Percentiles rank a stretch among this genome's conserved stretches.
phyloP scores from a whole-genome alignment of 257 asterid genomes.

The Dorcoceras hygrometricum region DNA sequence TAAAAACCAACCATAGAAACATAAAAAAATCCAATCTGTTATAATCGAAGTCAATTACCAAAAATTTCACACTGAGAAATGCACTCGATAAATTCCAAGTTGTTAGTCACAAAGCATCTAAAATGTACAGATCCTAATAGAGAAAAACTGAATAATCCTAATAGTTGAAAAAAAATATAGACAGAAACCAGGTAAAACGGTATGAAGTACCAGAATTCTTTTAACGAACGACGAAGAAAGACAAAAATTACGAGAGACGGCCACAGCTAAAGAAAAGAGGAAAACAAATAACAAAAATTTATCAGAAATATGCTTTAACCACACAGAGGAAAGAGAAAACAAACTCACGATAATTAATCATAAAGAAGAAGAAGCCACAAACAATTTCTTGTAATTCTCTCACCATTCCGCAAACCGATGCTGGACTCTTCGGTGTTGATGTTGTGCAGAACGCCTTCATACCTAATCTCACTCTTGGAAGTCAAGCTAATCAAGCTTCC shows the following conservation, averaged over 20 bases:
- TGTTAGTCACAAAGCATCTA: background rate
- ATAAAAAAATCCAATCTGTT: conserved; percentile 6
- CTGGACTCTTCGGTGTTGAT: conserved; percentile 96
- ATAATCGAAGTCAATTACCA: background rate
- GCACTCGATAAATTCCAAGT: background rate
- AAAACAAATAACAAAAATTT: background rate
- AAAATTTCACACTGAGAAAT: background rate
- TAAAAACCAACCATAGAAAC: background rate
- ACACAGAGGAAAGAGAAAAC: too few relatives aligned
- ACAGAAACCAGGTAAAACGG: background rate
- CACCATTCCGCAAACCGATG: conserved; percentile 93
- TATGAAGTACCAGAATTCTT: conserved; percentile 13
- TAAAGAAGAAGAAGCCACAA: background rate
- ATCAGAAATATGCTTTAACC: too few relatives aligned
- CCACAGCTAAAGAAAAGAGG: background rate
- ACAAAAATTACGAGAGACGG: background rate
- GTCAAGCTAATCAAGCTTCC: conserved; percentile 95
- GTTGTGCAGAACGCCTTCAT: conserved; percentile 80
- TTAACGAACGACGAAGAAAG: background rate
- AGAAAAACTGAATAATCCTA: background rate
- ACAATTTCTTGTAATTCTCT: background rate
- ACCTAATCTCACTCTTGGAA: conserved; percentile 94
- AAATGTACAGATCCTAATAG: background rate
- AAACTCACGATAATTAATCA: background rate
- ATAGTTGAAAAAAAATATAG: background rate